Conservation (phyloP, 108 stramenopile species). For the Conticribra weissflogii region DNA sequence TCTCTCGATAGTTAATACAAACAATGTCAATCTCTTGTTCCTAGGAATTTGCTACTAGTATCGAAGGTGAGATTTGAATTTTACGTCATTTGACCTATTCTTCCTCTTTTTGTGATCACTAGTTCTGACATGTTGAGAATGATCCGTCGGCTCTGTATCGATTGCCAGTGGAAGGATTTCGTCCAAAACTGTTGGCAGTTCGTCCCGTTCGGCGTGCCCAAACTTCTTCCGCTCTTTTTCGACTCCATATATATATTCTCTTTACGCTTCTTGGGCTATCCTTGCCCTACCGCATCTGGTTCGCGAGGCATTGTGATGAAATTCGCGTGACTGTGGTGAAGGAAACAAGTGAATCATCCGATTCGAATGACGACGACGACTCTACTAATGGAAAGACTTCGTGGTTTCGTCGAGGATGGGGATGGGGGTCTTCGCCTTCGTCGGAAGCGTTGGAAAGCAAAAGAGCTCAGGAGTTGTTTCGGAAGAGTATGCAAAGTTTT, state of each 20-base stretch:
- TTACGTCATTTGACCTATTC: background rate
- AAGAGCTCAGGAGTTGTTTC: constrained; percentile 38
- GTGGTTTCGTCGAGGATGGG: constrained; percentile 41
- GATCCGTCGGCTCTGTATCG: background rate
- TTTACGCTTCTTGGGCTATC: constrained; percentile 75
- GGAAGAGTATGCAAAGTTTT: constrained; percentile 51
- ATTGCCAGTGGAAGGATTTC: constrained; percentile 62
- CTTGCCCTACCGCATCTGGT: constrained; percentile 86
- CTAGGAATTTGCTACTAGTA: constrained; percentile 79
- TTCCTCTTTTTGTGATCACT: no score
- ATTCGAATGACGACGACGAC: constrained; percentile 11
- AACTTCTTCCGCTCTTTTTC: constrained; percentile 54
- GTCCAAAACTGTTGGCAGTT: constrained; percentile 69
- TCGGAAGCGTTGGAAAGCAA: constrained; percentile 24
- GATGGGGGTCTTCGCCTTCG: constrained; percentile 4
- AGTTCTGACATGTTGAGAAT: no score
- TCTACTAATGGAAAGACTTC: constrained; percentile 21
- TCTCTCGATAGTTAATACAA: no score
- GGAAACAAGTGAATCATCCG: constrained; percentile 52
- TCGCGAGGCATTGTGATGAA: constrained; percentile 83
- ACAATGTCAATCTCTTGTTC: background rate
- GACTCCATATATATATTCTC: constrained; percentile 64
- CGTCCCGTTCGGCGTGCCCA: constrained; percentile 46
- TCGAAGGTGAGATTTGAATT: constrained; percentile 36
- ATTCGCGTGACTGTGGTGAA: constrained; percentile 82